phyloP scores from a whole-genome alignment of 2,329 filamentous ascomycete genomes.

The Aspergillus sp. region DNA sequence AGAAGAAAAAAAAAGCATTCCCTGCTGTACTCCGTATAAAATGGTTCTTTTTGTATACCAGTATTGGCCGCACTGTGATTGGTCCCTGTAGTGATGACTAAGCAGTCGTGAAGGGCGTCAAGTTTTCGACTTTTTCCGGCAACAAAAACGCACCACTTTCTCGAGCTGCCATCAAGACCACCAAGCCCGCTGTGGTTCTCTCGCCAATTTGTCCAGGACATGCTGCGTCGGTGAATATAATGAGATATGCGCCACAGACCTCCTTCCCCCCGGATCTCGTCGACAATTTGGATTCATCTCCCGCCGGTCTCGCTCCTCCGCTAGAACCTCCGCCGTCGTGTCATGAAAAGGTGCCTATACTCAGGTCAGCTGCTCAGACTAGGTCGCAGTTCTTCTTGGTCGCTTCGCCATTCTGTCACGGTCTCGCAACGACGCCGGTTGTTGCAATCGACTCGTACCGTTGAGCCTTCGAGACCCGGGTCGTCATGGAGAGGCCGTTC shows the following conservation, averaged over 20 bases:
- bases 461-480: conserved; percentile 3
- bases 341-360: conserved; percentile 37
- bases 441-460: conserved; percentile 4
- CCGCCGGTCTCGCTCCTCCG: conserved; percentile 17
- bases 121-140: too few relatives aligned
- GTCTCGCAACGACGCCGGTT: too few relatives aligned
- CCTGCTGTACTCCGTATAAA: too few relatives aligned
- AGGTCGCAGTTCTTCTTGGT: conserved; percentile 19
- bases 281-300: conserved; percentile 22
- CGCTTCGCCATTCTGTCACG: conserved; percentile 7
- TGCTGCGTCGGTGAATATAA: conserved; percentile 10
- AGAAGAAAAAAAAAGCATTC: too few relatives aligned
- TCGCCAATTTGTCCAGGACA: conserved; percentile 1
- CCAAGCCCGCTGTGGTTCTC: neutral
- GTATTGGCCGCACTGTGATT: too few relatives aligned
- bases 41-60: too few relatives aligned
- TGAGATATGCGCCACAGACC: conserved; percentile 22
- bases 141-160: too few relatives aligned
- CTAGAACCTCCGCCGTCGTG: conserved; percentile 23
- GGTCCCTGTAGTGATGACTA: too few relatives aligned
- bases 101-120: too few relatives aligned
- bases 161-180: neutral
- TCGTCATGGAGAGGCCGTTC: conserved; percentile 17
- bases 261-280: conserved; percentile 13
- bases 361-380: conserved; percentile 28